Evolutionary conservation across 2,329 filamentous ascomycete species (phyloP).

Genomic region (Pyricularia grisea): DNA sequence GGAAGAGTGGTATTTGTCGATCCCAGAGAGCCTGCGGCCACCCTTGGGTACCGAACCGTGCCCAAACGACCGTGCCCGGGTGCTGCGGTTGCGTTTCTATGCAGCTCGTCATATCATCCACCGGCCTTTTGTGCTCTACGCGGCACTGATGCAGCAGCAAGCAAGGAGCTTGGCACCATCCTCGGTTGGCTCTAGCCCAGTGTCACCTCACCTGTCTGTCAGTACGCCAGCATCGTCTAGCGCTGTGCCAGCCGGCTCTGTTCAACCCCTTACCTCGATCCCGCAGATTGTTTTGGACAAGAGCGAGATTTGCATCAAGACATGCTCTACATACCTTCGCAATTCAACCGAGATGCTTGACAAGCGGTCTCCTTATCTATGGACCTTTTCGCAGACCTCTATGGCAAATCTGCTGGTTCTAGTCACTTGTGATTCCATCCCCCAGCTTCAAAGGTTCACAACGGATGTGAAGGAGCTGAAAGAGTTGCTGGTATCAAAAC

Average conservation of each 20-base stretch:
- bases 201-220: conserved; percentile 3
- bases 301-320: conserved; percentile 23
- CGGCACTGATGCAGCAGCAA: conserved; percentile 14
- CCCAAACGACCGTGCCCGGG: conserved; percentile 52
- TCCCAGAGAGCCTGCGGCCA: conserved; percentile 35
- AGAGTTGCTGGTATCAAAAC: conserved; percentile 16
- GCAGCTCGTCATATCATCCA: conserved; percentile 62
- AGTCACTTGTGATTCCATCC: conserved; percentile 20
- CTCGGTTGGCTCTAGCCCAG: conserved; percentile 4
- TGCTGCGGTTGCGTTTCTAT: conserved; percentile 65
- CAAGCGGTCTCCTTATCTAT: conserved; percentile 26
- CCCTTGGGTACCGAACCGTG: conserved; percentile 43
- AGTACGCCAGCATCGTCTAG: conserved; percentile 1
- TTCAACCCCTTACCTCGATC: conserved; percentile 5
- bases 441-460: conserved; percentile 16
- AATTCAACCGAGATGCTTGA: conserved; percentile 24
- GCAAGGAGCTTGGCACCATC: not conserved
- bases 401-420: conserved; percentile 24
- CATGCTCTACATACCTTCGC: conserved; percentile 24
- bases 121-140: conserved; percentile 42
- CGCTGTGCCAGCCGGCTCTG: not conserved
- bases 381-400: conserved; percentile 24
- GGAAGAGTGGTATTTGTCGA: conserved; percentile 26
- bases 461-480: conserved; percentile 19
- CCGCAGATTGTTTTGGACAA: conserved; percentile 22